Conservation (phyloP, 352 stramenopile genomes). For the Pythium aristosporum region DNA sequence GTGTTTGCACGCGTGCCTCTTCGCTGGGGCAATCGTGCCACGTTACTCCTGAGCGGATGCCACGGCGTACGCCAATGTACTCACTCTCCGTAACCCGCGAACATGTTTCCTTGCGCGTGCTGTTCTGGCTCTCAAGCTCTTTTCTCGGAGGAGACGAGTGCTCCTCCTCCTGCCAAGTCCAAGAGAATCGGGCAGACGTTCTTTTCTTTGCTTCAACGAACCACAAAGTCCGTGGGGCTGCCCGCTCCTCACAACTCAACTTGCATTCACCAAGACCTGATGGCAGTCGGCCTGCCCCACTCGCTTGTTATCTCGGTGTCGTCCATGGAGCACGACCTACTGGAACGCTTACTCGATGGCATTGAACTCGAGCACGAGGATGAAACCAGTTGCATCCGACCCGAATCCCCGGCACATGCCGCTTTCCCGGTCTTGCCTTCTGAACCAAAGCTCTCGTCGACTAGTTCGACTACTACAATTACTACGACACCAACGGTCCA, state of each 20-base stretch:
- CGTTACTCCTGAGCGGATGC: background rate
- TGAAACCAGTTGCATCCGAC: background rate
- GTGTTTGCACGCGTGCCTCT: background rate
- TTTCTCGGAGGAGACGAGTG: background rate
- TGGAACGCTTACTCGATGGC: slow-evolving; percentile 17
- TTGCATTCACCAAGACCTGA: background rate
- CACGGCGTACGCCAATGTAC: background rate
- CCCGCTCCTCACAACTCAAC: background rate
- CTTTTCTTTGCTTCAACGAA: too few relatives aligned
- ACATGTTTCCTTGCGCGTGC: too few relatives aligned
- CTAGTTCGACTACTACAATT: too few relatives aligned
- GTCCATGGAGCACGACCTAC: slow-evolving; percentile 14
- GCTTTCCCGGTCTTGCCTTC: background rate
- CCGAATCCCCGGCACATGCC: background rate
- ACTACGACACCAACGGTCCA: background rate
- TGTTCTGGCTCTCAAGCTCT: too few relatives aligned
- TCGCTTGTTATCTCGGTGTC: slow-evolving; percentile 12
- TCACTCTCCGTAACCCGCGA: background rate
- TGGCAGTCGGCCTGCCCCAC: slow-evolving; percentile 9
- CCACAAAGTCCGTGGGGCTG: background rate
- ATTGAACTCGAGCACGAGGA: slow-evolving; percentile 18
- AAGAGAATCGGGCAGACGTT: too few relatives aligned
- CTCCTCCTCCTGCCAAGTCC: background rate
- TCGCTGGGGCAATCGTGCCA: background rate
- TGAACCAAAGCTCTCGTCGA: background rate